These are phyloP conservation scores for Acacia crassicarpa DNA, from an alignment of 306 rosid genomes.

Conservation along the genomic window DNA sequence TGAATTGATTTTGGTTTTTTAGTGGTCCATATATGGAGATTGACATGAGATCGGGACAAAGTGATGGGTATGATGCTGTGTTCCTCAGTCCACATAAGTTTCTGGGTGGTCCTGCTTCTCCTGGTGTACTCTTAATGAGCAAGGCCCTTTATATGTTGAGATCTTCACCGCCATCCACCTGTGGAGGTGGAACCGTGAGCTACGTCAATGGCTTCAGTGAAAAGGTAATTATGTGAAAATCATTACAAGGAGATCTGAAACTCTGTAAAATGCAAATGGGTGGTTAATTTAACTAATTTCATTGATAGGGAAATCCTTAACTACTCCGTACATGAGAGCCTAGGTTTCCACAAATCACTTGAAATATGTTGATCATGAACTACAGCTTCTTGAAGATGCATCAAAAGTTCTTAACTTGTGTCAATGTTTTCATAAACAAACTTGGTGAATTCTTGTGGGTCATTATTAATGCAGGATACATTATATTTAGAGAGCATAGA, in stretches of 20 bases:
- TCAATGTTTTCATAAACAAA: constrained; percentile 1
- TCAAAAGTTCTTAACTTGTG: background rate
- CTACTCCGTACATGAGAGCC: too few species aligned
- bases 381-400: background rate
- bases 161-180: constrained; percentile 77
- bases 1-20: background rate
- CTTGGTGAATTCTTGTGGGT: constrained; percentile 2
- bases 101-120: constrained; percentile 80
- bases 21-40: constrained; percentile 81
- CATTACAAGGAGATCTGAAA: background rate
- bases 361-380: background rate
- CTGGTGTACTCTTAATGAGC: constrained; percentile 71
- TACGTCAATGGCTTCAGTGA: constrained; percentile 79
- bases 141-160: constrained; percentile 49
- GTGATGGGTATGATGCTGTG: constrained; percentile 72
- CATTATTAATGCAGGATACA: constrained; percentile 63
- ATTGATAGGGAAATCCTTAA: too few species aligned
- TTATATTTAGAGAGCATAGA: constrained; percentile 66
- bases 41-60: constrained; percentile 54
- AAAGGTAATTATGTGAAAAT: constrained; percentile 38
- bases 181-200: constrained; percentile 85
- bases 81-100: constrained; percentile 83
- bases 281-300: background rate
- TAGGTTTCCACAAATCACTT: background rate
- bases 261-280: too few species aligned